These are phyloP conservation scores for Mycosarcoma mackinlayi DNA, from an alignment of 1,284 basidiomycete genomes.

Conservation along the genomic window DNA sequence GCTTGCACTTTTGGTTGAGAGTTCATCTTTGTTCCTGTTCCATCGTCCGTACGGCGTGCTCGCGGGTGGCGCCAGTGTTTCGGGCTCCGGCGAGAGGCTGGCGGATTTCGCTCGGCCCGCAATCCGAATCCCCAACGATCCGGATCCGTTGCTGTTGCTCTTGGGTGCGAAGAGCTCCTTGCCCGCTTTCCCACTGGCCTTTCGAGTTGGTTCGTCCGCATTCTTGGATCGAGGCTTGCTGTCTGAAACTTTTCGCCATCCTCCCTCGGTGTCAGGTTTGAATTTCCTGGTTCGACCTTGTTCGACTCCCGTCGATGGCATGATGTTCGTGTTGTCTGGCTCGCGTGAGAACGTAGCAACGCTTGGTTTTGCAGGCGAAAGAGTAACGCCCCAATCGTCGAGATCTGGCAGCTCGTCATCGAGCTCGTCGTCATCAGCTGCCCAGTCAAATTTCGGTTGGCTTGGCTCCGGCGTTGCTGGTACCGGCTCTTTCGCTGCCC, in stretches of 20 bases:
- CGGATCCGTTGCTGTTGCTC: background rate
- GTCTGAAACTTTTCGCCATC: background rate
- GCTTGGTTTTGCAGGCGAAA: slow-evolving; percentile 28
- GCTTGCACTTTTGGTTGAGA: slow-evolving; percentile 5
- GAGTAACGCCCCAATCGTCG: slow-evolving; percentile 54
- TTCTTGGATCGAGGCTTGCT: background rate
- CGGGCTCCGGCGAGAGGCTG: slow-evolving; percentile 15
- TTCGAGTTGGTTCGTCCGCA: background rate
- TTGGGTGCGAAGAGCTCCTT: slow-evolving; percentile 8
- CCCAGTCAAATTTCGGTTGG: slow-evolving; percentile 53
- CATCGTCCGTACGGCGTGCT: slow-evolving; percentile 43
- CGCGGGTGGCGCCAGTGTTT: slow-evolving; percentile 15
- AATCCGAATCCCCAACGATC: slow-evolving; percentile 34
- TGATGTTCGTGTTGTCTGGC: no score
- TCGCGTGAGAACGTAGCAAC: background rate
- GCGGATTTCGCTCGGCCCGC: slow-evolving; percentile 35
- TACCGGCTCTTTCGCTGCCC: slow-evolving; percentile 2
- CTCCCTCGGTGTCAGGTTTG: no score
- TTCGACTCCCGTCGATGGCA: no score
- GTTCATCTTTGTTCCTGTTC: slow-evolving; percentile 15
- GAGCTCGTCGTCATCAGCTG: slow-evolving; percentile 56
- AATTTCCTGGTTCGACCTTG: background rate
- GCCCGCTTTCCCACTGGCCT: background rate
- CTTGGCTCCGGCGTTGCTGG: slow-evolving; percentile 10
- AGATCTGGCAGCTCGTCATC: slow-evolving; percentile 58